Conservation (phyloP, 2,329 filamentous ascomycete species). For the Neoscytalidium dimidiatum region DNA sequence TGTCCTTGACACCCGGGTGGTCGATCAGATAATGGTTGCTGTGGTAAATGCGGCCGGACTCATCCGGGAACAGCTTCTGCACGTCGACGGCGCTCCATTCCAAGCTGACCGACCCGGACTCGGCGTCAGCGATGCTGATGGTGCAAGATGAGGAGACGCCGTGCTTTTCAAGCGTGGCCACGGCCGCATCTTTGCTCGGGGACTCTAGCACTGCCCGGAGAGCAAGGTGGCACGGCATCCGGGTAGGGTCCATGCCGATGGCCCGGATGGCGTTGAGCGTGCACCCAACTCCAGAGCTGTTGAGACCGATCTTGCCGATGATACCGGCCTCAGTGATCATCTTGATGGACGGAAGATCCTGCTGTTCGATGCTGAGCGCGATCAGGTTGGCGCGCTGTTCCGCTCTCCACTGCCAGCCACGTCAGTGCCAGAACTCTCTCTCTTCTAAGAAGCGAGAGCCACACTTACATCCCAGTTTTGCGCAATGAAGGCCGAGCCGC, state of each 20-base stretch:
- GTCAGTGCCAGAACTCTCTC: neutral
- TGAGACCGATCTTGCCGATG: slow-evolving; percentile 68
- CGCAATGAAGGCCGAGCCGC: slow-evolving; percentile 42
- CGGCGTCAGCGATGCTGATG: slow-evolving; percentile 55
- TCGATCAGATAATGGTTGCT: slow-evolving; percentile 45
- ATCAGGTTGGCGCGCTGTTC: slow-evolving; percentile 54
- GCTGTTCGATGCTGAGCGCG: slow-evolving; percentile 48
- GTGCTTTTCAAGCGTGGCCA: slow-evolving; percentile 43
- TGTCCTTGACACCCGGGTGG: slow-evolving; percentile 43
- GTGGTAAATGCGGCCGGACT: slow-evolving; percentile 33
- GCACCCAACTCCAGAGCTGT: slow-evolving; percentile 58
- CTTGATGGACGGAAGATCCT: slow-evolving; percentile 49
- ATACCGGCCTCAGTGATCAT: slow-evolving; percentile 64
- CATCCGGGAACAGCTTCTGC: slow-evolving; percentile 31
- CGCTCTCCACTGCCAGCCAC: slow-evolving; percentile 49
- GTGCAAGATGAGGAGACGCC: slow-evolving; percentile 58
- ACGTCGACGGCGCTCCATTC: slow-evolving; percentile 41
- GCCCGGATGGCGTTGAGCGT: slow-evolving; percentile 65
- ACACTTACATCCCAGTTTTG: slow-evolving; percentile 60
- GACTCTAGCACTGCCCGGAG: slow-evolving; percentile 59
- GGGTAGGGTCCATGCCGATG: slow-evolving; percentile 53
- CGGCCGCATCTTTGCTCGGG: slow-evolving; percentile 48
- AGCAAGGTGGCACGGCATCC: slow-evolving; percentile 63
- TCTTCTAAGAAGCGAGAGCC: neutral
- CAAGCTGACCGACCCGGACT: slow-evolving; percentile 47